Conservation (phyloP, 2,329 filamentous ascomycete genomes). For the Fusarium sp. region DNA sequence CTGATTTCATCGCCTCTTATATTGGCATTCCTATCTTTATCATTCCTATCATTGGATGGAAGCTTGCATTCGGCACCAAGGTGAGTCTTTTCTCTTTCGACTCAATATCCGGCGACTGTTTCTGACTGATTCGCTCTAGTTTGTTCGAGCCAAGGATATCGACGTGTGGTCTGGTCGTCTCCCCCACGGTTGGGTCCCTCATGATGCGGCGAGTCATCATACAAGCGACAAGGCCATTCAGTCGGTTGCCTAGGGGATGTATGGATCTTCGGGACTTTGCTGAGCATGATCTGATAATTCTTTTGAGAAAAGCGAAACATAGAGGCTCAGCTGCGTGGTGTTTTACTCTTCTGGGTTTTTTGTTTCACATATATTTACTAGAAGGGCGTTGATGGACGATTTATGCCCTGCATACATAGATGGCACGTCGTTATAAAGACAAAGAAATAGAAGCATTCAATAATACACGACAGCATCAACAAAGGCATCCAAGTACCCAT, state of each 20-base stretch:
- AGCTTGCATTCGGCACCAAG: slow-evolving; percentile 51
- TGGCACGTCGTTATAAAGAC: not conserved
- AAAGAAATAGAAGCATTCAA: not conserved
- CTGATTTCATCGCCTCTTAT: slow-evolving; percentile 74
- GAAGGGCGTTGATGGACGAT: too few relatives aligned
- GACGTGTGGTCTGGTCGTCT: slow-evolving; percentile 56
- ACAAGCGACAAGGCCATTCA: not conserved
- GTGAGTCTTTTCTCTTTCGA: not conserved
- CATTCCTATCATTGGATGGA: slow-evolving; percentile 71
- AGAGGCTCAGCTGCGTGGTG: not conserved
- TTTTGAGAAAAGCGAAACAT: not conserved
- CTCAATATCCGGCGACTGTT: fast-evolving
- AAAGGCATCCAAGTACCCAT: not conserved
- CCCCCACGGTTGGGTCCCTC: not conserved
- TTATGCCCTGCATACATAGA: too few relatives aligned
- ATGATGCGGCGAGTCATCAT: not conserved
- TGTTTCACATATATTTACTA: too few relatives aligned
- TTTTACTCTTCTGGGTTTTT: not conserved
- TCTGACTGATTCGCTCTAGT: slow-evolving; percentile 6
- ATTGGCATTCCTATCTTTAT: slow-evolving; percentile 73
- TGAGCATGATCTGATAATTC: not conserved
- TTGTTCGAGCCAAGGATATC: slow-evolving; percentile 60
- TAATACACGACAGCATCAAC: too few relatives aligned
- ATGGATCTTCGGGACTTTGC: not conserved
- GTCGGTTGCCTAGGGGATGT: not conserved